A percentile compares a stretch with the other conserved stretches of the same genome.
These are phyloP conservation scores for Lactarius evosmus DNA, from an alignment of 768 basidiomycete species.

Conservation along the genomic window DNA sequence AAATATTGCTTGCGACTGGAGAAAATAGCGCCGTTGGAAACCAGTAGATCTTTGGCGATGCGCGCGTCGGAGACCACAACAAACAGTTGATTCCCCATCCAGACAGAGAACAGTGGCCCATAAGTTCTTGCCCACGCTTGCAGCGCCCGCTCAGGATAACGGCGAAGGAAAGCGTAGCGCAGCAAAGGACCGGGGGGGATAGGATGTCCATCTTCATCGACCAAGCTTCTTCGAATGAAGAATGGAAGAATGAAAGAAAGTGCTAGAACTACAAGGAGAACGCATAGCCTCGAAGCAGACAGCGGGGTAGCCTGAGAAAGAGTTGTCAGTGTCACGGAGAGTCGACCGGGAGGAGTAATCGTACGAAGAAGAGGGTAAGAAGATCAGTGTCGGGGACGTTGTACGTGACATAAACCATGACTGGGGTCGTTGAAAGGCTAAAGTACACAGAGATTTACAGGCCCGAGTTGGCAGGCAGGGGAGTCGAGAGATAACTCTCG, in stretches of 20 bases:
- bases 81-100: constrained; percentile 48
- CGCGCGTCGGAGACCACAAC: constrained; percentile 45
- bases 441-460: constrained; percentile 15
- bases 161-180: constrained; percentile 39
- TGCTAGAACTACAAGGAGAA: constrained; percentile 5
- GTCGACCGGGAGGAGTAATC: background rate
- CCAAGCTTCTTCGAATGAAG: constrained; percentile 27
- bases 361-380: constrained; percentile 6
- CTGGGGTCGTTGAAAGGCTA: background rate
- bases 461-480: background rate
- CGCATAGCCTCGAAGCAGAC: background rate
- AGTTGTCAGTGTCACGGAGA: constrained; percentile 1
- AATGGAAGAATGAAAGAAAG: constrained; percentile 22
- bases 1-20: constrained; percentile 47
- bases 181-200: constrained; percentile 31
- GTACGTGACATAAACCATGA: constrained; percentile 10
- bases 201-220: constrained; percentile 30
- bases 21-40: constrained; percentile 45
- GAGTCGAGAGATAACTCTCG: background rate
- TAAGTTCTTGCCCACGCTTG: constrained; percentile 44
- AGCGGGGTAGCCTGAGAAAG: background rate
- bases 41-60: constrained; percentile 44
- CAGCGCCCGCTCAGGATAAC: constrained; percentile 44
- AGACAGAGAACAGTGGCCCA: constrained; percentile 45
- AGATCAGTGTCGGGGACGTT: constrained; percentile 1